Conservation (phyloP, 495 filamentous ascomycete genomes). For the Talaromyces wortmannii region DNA sequence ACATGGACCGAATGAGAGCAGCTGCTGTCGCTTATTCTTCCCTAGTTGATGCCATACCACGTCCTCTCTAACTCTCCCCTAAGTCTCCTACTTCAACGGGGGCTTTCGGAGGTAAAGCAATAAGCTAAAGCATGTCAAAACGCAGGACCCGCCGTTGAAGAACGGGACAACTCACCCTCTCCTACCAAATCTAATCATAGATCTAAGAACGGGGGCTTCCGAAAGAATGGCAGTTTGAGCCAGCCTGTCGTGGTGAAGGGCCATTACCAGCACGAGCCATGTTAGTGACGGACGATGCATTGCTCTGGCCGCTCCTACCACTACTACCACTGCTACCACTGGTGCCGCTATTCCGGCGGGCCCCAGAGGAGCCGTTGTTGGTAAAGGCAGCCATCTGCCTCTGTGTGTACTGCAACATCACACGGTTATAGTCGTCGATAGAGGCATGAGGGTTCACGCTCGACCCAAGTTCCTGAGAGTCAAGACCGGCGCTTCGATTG, state of each 20-base stretch:
- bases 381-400: conserved; percentile 35
- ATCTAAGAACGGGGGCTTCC: background rate
- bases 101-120: background rate
- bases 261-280: conserved; percentile 1
- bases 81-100: background rate
- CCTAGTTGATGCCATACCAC: background rate
- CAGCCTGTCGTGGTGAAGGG: background rate
- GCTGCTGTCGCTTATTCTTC: background rate
- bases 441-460: conserved; percentile 16
- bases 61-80: background rate
- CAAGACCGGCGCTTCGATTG: background rate
- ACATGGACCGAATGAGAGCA: background rate
- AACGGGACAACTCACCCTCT: background rate
- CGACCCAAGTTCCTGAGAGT: background rate
- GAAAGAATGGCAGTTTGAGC: background rate
- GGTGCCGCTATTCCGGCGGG: conserved; percentile 6
- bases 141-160: background rate
- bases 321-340: conserved; percentile 29
- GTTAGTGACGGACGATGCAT: conserved; percentile 2
- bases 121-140: background rate
- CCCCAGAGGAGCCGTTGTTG: conserved; percentile 16
- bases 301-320: conserved; percentile 24
- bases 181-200: no score
- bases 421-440: conserved; percentile 38
- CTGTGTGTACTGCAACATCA: conserved; percentile 40